Conservation (phyloP, 345 rosid genomes). For the Arabis hirsuta region DNA sequence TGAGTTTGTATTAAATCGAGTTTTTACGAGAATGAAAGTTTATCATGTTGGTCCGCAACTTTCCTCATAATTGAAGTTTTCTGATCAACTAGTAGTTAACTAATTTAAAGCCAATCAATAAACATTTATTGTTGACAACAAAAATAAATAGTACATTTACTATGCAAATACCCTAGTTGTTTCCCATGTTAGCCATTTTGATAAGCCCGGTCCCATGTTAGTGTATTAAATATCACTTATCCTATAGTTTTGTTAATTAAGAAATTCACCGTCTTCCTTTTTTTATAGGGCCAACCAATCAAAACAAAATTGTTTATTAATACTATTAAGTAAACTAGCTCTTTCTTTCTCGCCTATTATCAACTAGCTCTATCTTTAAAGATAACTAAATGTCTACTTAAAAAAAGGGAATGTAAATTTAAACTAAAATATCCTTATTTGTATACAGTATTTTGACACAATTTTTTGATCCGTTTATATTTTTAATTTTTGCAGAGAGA, state of each 20-base stretch:
- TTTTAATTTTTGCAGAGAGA: too few relatives aligned
- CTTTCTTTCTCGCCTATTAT: too few relatives aligned
- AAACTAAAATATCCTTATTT: too few relatives aligned
- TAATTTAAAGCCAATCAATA: conserved; percentile 2
- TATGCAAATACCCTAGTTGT: conserved; percentile 37
- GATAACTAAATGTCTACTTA: too few relatives aligned
- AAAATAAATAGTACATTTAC: conserved; percentile 29
- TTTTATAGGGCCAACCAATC: conserved; percentile 18
- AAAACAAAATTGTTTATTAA: conserved; percentile 19
- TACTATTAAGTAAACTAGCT: too few relatives aligned
- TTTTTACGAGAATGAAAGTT: not conserved
- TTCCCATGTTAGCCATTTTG: conserved; percentile 39
- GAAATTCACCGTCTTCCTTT: conserved; percentile 40
- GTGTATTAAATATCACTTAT: conserved; percentile 42
- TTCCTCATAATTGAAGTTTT: conserved; percentile 12
- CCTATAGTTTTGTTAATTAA: conserved; percentile 23
- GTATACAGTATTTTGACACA: too few relatives aligned
- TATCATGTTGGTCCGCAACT: conserved; percentile 22
- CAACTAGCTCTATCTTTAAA: too few relatives aligned
- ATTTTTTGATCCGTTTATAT: too few relatives aligned
- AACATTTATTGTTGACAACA: conserved; percentile 23
- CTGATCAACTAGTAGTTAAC: conserved; percentile 11
- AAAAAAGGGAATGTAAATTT: too few relatives aligned
- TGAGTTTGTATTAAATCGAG: not conserved
- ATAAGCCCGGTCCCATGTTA: conserved; percentile 36